phyloP scores from a whole-genome alignment of 345 rosid genomes.

The Brassica cretica region DNA sequence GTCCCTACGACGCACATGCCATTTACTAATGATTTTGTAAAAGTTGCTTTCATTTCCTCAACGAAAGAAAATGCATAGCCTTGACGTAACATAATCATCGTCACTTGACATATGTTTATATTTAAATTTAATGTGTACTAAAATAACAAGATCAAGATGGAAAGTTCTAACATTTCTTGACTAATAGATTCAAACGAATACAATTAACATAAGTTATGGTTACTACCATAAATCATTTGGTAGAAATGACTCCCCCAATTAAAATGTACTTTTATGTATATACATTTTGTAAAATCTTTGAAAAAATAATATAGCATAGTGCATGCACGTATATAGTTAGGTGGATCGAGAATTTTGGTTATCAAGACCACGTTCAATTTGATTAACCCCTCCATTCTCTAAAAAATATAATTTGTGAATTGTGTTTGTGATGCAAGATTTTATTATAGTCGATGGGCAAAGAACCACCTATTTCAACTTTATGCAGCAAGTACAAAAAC shows the following conservation, averaged over 20 bases:
- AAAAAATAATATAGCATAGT: not conserved
- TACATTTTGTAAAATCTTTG: not conserved
- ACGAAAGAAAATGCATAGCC: conserved; percentile 1
- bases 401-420: not conserved
- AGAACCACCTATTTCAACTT: conserved; percentile 28
- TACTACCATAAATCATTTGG: not conserved
- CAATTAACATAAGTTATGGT: not conserved
- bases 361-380: not conserved
- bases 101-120: conserved; percentile 5
- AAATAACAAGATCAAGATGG: not conserved
- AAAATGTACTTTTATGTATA: not conserved
- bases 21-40: conserved; percentile 19
- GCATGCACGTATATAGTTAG: not conserved
- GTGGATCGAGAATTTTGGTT: not conserved
- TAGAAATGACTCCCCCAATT: not conserved
- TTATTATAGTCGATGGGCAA: conserved; percentile 14
- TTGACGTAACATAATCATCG: conserved; percentile 33
- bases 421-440: not conserved
- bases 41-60: conserved; percentile 18
- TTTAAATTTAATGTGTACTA: not conserved
- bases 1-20: conserved; percentile 37
- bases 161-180: not conserved
- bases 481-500: conserved; percentile 14
- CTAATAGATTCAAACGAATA: not conserved
- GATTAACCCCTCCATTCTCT: not conserved